phyloP scores from a whole-genome alignment of 129 eudicot genomes.

The Flaveria brownii region DNA sequence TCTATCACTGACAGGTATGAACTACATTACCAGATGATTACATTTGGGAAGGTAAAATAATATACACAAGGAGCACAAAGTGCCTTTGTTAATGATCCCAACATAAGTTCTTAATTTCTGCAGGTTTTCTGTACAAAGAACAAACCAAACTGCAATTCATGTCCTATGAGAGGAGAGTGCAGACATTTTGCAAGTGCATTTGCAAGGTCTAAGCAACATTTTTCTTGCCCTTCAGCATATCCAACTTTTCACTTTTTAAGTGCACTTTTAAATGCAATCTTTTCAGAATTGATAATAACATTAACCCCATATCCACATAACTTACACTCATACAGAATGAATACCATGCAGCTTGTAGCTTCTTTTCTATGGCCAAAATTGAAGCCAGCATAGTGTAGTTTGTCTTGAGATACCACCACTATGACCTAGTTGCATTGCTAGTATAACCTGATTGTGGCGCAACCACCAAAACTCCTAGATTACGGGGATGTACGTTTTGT shows the following conservation, averaged over 20 bases:
- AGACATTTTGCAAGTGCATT: slow-evolving; percentile 88
- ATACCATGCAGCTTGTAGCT: slow-evolving; percentile 4
- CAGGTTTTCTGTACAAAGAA: slow-evolving; percentile 97
- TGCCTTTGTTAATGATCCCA: not conserved
- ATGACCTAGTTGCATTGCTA: not conserved
- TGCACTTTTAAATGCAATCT: not conserved
- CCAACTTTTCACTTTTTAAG: slow-evolving; percentile 11
- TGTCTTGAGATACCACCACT: not conserved
- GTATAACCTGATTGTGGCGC: not conserved
- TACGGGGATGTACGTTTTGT: not conserved
- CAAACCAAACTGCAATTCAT: slow-evolving; percentile 91
- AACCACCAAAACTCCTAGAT: not conserved
- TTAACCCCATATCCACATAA: slow-evolving; percentile 11
- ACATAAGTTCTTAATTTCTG: slow-evolving; percentile 22
- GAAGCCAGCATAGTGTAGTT: not conserved
- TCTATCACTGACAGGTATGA: slow-evolving; percentile 60
- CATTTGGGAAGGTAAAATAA: slow-evolving; percentile 89
- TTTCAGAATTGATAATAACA: not conserved
- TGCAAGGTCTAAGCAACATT: slow-evolving; percentile 57
- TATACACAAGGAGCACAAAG: slow-evolving; percentile 9
- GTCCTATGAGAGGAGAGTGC: slow-evolving; percentile 97
- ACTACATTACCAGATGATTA: slow-evolving; percentile 95
- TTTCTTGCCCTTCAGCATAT: not conserved
- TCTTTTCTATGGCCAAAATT: not conserved
- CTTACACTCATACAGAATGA: not conserved